Base-by-base conservation (phyloP, 257 asterid genomes). In the Apocynum venetum region DNA sequence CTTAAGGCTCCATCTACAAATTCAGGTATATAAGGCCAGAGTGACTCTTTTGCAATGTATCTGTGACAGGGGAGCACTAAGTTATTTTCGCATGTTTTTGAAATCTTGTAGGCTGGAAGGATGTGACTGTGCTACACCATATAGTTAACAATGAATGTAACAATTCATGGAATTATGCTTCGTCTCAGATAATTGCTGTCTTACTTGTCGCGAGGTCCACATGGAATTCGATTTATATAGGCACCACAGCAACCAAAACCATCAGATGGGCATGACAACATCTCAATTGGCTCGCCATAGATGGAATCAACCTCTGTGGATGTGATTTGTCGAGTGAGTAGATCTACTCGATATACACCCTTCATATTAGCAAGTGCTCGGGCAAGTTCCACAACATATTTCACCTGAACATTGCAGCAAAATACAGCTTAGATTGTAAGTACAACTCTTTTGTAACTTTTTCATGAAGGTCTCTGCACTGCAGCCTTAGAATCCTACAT, bases 281-380 rank as follows among this genome's bases (percentile, higher is more conserved):
- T 90, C 88, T 90, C 96, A 15, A 82, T 86, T 60, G 96, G 96
- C 64, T 90, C 93, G 2, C 85, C 87, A n/a, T 89, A 90, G 83
- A 81, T 80, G 81, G 63, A 84, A 80, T 90, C 91, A 40, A 90
- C 89, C 55, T 87, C 92, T 48, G 88, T 83, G 57, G 89, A 84
- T 69, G 89, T 84, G 38, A 90, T 86, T 80, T 90, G 96, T 74
- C 91, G 77, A 3, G 96, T 90, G 60, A 90, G 85, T 66, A 90
- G 91, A 85, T 90, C 96, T 41, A 90, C 96, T 67, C 93, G 83
- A 77, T 86, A 83, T n/a, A 89, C 87, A 44, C 89, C 89, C 70
- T 83, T 78, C 85, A 81, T 89, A 81, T 83, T 83, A 40, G 89
- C 90, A 61, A 90, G 85, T 74, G 89, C 91, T 83, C 89, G 83